Base-by-base conservation (phyloP, 176 grass and related monocot species). In the Rhynchospora tenuis region DNA sequence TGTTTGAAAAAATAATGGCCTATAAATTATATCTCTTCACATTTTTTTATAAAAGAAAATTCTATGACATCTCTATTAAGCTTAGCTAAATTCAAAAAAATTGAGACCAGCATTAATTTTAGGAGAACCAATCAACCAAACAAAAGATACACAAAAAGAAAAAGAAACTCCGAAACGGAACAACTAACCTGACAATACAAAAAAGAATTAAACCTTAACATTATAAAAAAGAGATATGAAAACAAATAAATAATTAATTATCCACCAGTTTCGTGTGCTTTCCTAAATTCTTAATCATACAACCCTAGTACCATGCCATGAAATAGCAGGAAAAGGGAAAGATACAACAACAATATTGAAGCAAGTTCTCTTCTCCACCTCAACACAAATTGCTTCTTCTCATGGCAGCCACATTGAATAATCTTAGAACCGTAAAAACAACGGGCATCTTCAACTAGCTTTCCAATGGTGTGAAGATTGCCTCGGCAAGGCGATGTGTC, bases 401-500 rank as follows among this genome's bases (percentile, higher is more conserved):
- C 9, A 4, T 9, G 9, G 22, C 42, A 23, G 15, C 19, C 68
- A 45, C 17, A 47, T 46, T 1, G 19, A 22, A 72, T 29, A 8
- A 69, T 6, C 50, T 24, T 27, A 14, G 48, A 47, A 45, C 2
- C 13, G 43, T 55, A 47, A 81, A 38, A 62, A 44, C 44, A 50
- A 29, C 3, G 3, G 0, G 48, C 23, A 73, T 20, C 57, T 55
- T 64, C 12, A 58, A 43, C 61, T 64, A 86, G 26, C 42, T 55
- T 51, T 57, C 45, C 78, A 55, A 57, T 23, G 89, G 90, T 19
- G 89, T 78, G 81, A 98, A 93, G 61, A 89, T 86, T 38, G 88
- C 96, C 86, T 87, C 94, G 2, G 89, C 91, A 11, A 98, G 66
- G 79, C 94, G 81, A 83, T 98, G 93, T 6, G 86, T 91, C 84